Base-by-base conservation (phyloP, 75 land plant genomes). In the Sequoia sempervirens region DNA sequence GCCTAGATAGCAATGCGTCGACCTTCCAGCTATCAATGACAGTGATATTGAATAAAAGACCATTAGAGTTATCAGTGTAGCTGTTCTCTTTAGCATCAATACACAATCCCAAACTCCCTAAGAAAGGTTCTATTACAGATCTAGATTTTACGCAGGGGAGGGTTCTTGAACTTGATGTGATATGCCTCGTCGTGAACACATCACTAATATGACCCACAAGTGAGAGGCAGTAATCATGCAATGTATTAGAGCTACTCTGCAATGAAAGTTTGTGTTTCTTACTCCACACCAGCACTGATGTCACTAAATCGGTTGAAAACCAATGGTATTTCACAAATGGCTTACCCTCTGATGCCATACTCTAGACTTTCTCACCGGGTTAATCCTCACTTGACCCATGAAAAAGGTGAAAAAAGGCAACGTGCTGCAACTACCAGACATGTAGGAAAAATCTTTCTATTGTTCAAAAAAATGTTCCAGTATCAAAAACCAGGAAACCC, bases 191-290 rank as follows among this genome's bases (percentile, higher is more conserved):
- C 5, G 23, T 30, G 47, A 47, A 15, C 56, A 54, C 82, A 53
- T 52, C 73, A 32, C 5, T 9, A 23, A n/a, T 43, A 43, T 78
- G 47, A 43, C 80, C 47, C 30, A 26, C 32, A 78, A 78, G 80
- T 26, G 80, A 78, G 80, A 78, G 80, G 80, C 80, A 45, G 45
- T 78, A 41, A 47, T 78, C 50, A 78, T 78, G 80, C 30, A 43
- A 78, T 4, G 50, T 43, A 78, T 45, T 26, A 26, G 52, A 41
- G 45, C 0, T 45, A n/a, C 23, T 78, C 50, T 7, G 46, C 30
- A 78, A 26, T 11, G 30, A n/a, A 78, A 45, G 23, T 17, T n/a
- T 78, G 30, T 78, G 80, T 47, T 78, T 43, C 50, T 78, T 45
- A n/a, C 4, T n/a, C 30, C n/a, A 52, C 80, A 78, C 80, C 7